Conservation (phyloP, 2,329 filamentous ascomycete species). For the Myriosclerotinia duriaeana region DNA sequence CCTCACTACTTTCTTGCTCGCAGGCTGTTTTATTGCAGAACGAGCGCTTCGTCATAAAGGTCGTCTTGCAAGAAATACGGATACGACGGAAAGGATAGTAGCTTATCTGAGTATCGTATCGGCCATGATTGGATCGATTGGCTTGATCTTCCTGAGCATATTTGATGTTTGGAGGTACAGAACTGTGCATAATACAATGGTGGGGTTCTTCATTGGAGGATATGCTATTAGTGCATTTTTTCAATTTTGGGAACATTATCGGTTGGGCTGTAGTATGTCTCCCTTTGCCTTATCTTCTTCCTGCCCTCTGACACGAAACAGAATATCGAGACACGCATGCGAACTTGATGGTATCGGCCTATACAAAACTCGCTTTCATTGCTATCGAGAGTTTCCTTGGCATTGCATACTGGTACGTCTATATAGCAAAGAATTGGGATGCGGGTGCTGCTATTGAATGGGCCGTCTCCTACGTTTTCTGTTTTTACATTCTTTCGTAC, state of each 20-base stretch:
- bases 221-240: constrained; percentile 83
- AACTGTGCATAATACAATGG: constrained; percentile 69
- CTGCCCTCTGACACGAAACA: neutral
- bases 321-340: constrained; percentile 17
- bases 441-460: constrained; percentile 75
- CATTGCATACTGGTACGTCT: constrained; percentile 78
- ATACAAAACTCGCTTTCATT: constrained; percentile 67
- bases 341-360: constrained; percentile 59
- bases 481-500: constrained; percentile 83
- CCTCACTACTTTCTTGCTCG: constrained; percentile 75
- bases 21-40: constrained; percentile 77
- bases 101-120: constrained; percentile 62
- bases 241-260: constrained; percentile 84
- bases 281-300: neutral
- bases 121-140: constrained; percentile 72
- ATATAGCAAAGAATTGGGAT: constrained; percentile 64
- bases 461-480: constrained; percentile 77
- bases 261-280: constrained; percentile 67
- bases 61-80: constrained; percentile 72
- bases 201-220: constrained; percentile 79
- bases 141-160: constrained; percentile 78
- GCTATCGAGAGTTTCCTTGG: constrained; percentile 83
- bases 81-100: constrained; percentile 60
- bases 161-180: constrained; percentile 77
- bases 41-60: constrained; percentile 82